phyloP scores from a whole-genome alignment of 768 basidiomycete species.

The Pleurotus djamor region DNA sequence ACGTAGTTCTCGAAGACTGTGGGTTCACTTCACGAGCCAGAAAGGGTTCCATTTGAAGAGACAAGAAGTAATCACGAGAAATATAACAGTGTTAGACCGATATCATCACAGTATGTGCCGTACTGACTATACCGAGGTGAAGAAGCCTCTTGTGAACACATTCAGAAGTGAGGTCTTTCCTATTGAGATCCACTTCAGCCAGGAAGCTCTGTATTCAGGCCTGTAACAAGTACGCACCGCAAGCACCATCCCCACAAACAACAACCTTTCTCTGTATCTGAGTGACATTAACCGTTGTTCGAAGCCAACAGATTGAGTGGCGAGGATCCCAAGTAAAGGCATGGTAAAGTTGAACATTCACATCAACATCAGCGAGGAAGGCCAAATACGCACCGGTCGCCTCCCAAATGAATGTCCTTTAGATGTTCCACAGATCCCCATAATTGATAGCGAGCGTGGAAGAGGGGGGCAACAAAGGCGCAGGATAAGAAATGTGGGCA shows the following conservation, averaged over 20 bases:
- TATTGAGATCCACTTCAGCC: conserved; percentile 18
- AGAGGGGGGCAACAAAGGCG: background rate
- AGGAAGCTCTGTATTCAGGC: too few species aligned
- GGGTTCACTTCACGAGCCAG: conserved; percentile 57
- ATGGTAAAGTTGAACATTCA: background rate
- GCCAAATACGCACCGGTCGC: conserved; percentile 8
- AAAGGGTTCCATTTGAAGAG: too few species aligned
- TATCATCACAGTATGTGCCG: background rate
- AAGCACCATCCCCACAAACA: conserved; percentile 97
- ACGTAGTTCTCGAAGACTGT: conserved; percentile 99
- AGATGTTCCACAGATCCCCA: conserved; percentile 11
- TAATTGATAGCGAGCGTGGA: background rate
- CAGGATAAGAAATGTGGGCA: too few species aligned
- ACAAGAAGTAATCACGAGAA: background rate
- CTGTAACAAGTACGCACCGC: conserved; percentile 50
- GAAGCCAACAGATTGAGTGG: background rate
- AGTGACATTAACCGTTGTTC: background rate
- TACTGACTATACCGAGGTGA: conserved; percentile 89
- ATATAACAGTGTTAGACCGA: background rate
- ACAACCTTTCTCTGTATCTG: conserved; percentile 63
- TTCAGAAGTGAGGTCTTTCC: conserved; percentile 86
- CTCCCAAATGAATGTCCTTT: conserved; percentile 13
- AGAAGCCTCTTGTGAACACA: conserved; percentile 89
- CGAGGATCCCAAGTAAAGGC: background rate
- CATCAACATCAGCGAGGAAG: too few species aligned